Evolutionary conservation across 208 protist genomes (phyloP).

Genomic region (Trypanosomatidae sp.): DNA sequence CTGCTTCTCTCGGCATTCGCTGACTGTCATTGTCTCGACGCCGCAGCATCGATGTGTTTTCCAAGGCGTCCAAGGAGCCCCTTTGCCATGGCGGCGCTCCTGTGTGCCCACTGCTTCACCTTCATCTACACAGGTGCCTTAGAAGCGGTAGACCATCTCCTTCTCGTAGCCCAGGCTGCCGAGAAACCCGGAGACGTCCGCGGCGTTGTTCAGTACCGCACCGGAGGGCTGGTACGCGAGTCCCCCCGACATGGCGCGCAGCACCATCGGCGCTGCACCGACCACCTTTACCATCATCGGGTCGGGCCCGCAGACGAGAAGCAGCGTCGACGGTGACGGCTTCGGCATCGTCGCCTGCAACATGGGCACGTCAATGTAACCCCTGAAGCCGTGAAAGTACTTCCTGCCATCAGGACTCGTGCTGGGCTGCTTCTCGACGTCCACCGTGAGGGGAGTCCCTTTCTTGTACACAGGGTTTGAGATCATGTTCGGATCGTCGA

Average conservation of each 20-base stretch:
- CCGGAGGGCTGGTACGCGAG: slow-evolving; percentile 76
- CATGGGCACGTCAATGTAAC: slow-evolving; percentile 74
- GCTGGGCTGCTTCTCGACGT: slow-evolving; percentile 36
- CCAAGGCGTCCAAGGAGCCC: not conserved
- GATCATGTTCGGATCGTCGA: slow-evolving; percentile 54
- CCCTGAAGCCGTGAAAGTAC: slow-evolving; percentile 77
- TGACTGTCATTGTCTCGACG: not conserved
- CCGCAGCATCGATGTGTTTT: not conserved
- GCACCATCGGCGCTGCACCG: slow-evolving; percentile 51
- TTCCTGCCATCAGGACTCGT: slow-evolving; percentile 44
- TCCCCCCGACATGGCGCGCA: slow-evolving; percentile 75
- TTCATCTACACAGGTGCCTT: slow-evolving; percentile 4
- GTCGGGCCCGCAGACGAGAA: slow-evolving; percentile 90
- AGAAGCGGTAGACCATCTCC: slow-evolving; percentile 89
- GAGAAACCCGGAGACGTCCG: slow-evolving; percentile 74
- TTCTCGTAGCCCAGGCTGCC: slow-evolving; percentile 74
- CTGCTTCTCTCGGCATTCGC: not conserved
- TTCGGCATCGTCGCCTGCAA: slow-evolving; percentile 78
- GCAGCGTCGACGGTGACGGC: slow-evolving; percentile 62
- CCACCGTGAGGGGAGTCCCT: slow-evolving; percentile 28
- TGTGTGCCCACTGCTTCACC: not conserved
- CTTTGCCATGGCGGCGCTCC: not conserved
- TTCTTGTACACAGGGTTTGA: slow-evolving; percentile 46
- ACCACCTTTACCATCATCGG: slow-evolving; percentile 81
- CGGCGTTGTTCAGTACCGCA: slow-evolving; percentile 73